These are phyloP conservation scores for Saccharomycopsis sp. DNA, from an alignment of 805 yeast species.

Conservation along the genomic window DNA sequence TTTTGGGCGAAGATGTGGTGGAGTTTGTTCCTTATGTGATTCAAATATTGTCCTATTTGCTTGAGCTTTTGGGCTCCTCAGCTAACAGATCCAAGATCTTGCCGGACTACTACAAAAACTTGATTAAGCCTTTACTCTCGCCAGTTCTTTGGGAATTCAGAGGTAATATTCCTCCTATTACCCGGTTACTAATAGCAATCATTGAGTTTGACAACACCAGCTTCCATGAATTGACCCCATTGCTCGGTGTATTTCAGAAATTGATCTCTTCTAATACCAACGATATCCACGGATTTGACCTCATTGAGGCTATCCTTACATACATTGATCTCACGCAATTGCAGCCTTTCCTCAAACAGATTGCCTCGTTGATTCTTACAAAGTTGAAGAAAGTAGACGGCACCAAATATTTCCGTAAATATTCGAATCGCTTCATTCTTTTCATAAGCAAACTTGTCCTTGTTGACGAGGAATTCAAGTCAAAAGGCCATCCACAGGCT, in stretches of 20 bases:
- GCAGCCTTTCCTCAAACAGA: slow-evolving; percentile 53
- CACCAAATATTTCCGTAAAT: slow-evolving; percentile 44
- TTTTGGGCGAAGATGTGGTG: slow-evolving; percentile 78
- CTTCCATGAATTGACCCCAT: slow-evolving; percentile 55
- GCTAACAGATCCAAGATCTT: slow-evolving; percentile 32
- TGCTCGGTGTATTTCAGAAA: slow-evolving; percentile 95
- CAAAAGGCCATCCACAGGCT: slow-evolving; percentile 25
- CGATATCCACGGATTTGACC: slow-evolving; percentile 79
- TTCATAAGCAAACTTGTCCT: slow-evolving; percentile 54
- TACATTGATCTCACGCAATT: slow-evolving; percentile 46
- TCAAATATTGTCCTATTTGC: slow-evolving; percentile 76
- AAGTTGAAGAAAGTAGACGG: slow-evolving; percentile 77
- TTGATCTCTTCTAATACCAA: slow-evolving; percentile 77
- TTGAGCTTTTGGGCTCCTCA: slow-evolving; percentile 50
- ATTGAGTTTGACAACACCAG: slow-evolving; percentile 33
- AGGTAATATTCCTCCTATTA: slow-evolving; percentile 91
- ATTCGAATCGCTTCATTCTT: slow-evolving; percentile 59
- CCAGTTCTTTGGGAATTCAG: slow-evolving; percentile 91
- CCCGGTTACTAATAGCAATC: slow-evolving; percentile 69
- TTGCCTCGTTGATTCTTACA: slow-evolving; percentile 70
- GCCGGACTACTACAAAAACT: slow-evolving; percentile 57
- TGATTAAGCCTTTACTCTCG: slow-evolving; percentile 75
- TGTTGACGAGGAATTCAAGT: slow-evolving; percentile 18
- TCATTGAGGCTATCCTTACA: slow-evolving; percentile 62
- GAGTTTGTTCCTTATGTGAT: slow-evolving; percentile 92